phyloP scores from a whole-genome alignment of 2,329 filamentous ascomycete genomes.

The Aspergillus quadricinctus region DNA sequence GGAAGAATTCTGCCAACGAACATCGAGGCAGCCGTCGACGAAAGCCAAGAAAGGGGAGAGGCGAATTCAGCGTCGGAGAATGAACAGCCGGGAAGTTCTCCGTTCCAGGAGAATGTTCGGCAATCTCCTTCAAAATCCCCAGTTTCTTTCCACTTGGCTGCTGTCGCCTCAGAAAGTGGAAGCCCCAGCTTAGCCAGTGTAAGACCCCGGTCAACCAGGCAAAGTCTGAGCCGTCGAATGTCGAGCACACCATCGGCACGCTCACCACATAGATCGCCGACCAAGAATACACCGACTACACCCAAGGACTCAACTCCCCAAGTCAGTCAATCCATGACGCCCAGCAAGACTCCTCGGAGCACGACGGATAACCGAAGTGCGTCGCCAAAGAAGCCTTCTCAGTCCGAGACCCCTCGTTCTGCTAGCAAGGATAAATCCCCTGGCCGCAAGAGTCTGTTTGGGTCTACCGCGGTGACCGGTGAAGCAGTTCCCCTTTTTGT shows the following conservation, averaged over 20 bases:
- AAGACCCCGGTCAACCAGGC: conserved; percentile 41
- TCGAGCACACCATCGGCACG: conserved; percentile 43
- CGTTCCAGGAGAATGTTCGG: conserved; percentile 38
- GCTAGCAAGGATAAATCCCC: conserved; percentile 35
- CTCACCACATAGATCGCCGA: conserved; percentile 36
- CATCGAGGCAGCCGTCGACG: conserved; percentile 36
- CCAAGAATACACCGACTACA: conserved; percentile 35
- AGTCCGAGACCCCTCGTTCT: conserved; percentile 37
- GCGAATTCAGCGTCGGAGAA: conserved; percentile 58
- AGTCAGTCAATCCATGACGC: conserved; percentile 43
- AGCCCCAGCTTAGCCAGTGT: conserved; percentile 56
- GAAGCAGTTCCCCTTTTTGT: conserved; percentile 60
- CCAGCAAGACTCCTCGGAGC: conserved; percentile 48
- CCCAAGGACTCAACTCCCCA: conserved; percentile 44
- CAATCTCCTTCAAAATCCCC: conserved; percentile 27
- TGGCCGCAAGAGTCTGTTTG: conserved; percentile 47
- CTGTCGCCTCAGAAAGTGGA: conserved; percentile 46
- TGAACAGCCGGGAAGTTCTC: conserved; percentile 43
- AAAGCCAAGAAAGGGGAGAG: conserved; percentile 50
- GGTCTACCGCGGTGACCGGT: conserved; percentile 51
- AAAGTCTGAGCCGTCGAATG: conserved; percentile 43
- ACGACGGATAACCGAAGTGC: conserved; percentile 44
- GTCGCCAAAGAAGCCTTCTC: conserved; percentile 49
- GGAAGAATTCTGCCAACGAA: conserved; percentile 56
- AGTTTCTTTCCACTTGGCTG: conserved; percentile 30